Evolutionary conservation across 768 basidiomycete genomes (phyloP).

Genomic region (Trametes sanguinea): DNA sequence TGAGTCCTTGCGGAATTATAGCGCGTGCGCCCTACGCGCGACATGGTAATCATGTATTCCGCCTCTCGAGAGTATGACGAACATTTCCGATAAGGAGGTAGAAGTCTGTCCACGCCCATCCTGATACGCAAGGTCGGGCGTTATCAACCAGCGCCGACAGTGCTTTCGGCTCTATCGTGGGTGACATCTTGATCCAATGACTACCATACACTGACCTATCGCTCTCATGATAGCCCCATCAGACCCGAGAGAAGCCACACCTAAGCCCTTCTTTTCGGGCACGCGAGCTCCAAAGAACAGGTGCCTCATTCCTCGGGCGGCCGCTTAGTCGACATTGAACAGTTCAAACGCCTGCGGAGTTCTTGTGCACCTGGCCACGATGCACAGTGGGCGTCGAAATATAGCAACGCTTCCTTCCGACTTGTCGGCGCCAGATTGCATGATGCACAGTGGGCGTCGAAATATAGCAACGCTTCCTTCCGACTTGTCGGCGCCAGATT

Average conservation of each 20-base stretch:
- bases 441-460: background rate
- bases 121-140: slow-evolving; percentile 10
- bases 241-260: background rate
- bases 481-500: slow-evolving; percentile 3
- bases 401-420: background rate
- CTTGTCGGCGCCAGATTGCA: slow-evolving; percentile 6
- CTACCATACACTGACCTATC: background rate
- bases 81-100: slow-evolving; percentile 1
- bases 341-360: slow-evolving; percentile 9
- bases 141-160: slow-evolving; percentile 5
- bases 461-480: background rate
- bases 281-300: background rate
- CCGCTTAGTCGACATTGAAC: background rate
- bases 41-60: too few species aligned
- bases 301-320: background rate
- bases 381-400: background rate
- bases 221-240: background rate
- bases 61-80: background rate
- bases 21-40: too few species aligned
- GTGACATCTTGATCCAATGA: background rate
- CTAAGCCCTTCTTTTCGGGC: background rate
- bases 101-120: background rate
- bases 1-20: too few species aligned
- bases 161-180: background rate
- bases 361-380: background rate